A percentile compares a stretch with the other conserved stretches of the same genome.
These are phyloP conservation scores for Cercospora sp. DNA, from an alignment of 2,329 filamentous ascomycete species.

Conservation along the genomic window DNA sequence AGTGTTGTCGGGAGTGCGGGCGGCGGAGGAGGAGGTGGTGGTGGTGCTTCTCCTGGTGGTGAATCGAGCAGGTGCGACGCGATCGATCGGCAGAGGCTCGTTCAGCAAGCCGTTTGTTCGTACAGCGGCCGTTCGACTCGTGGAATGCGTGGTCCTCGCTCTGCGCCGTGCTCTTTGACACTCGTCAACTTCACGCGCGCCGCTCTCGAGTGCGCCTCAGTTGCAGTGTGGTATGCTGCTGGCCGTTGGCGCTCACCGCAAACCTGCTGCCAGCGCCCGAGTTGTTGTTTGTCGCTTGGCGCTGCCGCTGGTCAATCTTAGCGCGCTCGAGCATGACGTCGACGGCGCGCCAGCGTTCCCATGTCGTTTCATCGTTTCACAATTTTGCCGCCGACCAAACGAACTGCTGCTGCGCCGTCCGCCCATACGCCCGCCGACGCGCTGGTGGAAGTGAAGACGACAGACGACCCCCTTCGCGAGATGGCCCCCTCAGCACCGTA, in stretches of 20 bases:
- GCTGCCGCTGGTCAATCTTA: conserved; percentile 2
- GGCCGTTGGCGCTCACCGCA: neutral
- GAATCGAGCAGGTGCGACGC: neutral
- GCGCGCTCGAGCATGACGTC: conserved; percentile 7
- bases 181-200: neutral
- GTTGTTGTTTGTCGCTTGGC: conserved; percentile 1
- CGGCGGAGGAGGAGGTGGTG: neutral
- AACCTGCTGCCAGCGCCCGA: neutral
- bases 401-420: neutral
- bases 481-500: neutral
- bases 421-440: neutral
- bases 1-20: neutral
- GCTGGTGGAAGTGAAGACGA: neutral
- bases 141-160: neutral
- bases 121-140: neutral
- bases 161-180: neutral
- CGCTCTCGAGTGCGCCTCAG: neutral
- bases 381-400: neutral
- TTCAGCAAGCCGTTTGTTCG: neutral
- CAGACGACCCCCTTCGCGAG: neutral
- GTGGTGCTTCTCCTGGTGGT: neutral
- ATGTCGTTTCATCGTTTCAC: neutral
- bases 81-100: neutral
- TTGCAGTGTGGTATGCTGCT: neutral
- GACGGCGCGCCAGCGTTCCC: neutral